A percentile compares a stretch with the other conserved stretches of the same genome.
Evolutionary conservation across 2,329 filamentous ascomycete genomes (phyloP).

Genomic region (Fusarium proliferatum): DNA sequence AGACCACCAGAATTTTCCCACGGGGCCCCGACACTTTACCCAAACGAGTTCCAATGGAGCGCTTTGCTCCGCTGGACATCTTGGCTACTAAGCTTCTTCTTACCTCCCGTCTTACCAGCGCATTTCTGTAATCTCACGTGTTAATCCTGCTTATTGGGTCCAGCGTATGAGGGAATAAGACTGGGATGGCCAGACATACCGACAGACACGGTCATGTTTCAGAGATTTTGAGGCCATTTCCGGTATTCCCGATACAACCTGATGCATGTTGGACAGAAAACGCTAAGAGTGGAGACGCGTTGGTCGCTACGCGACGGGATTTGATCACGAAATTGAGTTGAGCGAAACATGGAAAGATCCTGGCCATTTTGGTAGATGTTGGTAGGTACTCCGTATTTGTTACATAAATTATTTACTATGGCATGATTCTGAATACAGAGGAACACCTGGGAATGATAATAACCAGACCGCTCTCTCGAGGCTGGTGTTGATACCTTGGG

Average conservation of each 20-base stretch:
- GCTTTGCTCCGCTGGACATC: background rate
- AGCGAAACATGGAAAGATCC: background rate
- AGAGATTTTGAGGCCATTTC: background rate
- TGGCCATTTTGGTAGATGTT: background rate
- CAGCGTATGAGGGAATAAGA: background rate
- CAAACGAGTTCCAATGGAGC: background rate
- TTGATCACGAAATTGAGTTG: background rate
- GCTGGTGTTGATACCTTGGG: fast-evolving
- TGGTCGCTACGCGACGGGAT: background rate
- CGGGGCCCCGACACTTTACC: background rate
- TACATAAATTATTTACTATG: background rate
- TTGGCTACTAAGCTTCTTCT: background rate
- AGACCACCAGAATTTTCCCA: background rate
- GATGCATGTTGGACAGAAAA: background rate
- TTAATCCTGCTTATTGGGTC: background rate
- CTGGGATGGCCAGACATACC: background rate
- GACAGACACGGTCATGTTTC: background rate
- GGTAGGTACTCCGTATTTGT: no score
- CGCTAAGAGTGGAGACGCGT: background rate
- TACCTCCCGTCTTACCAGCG: background rate
- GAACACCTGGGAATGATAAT: fast-evolving
- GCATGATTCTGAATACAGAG: background rate
- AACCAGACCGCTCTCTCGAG: fast-evolving
- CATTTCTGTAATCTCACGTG: background rate
- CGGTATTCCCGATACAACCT: background rate